These are phyloP conservation scores for Apophysomyces sp. DNA, from an alignment of 371 early-diverging fungal genomes.

Conservation along the genomic window DNA sequence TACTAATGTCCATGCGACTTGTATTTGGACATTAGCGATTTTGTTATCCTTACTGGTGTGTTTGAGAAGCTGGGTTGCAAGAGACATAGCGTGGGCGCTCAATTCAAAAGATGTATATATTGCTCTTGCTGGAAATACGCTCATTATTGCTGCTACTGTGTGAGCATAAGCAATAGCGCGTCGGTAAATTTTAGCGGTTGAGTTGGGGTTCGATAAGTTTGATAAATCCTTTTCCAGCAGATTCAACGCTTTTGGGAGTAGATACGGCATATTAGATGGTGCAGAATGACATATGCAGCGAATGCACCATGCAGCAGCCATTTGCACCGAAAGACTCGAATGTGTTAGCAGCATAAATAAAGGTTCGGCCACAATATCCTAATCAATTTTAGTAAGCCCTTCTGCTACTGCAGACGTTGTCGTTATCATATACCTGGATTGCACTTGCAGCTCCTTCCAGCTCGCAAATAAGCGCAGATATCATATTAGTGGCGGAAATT, in stretches of 20 bases:
- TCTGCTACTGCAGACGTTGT: background rate
- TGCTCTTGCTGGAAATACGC: slow-evolving; percentile 66
- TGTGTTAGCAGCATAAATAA: slow-evolving; percentile 69
- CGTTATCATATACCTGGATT: slow-evolving; percentile 51
- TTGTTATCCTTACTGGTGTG: slow-evolving; percentile 53
- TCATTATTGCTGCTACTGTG: slow-evolving; percentile 70
- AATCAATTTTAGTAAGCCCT: background rate
- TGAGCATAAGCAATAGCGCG: slow-evolving; percentile 66
- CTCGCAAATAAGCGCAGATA: slow-evolving; percentile 71
- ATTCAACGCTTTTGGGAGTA: slow-evolving; percentile 60
- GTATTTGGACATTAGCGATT: slow-evolving; percentile 64
- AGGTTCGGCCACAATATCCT: slow-evolving; percentile 65
- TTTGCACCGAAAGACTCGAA: slow-evolving; percentile 72
- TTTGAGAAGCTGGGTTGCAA: slow-evolving; percentile 75
- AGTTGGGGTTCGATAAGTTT: slow-evolving; percentile 41
- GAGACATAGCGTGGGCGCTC: slow-evolving; percentile 73
- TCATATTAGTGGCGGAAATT: slow-evolving; percentile 71
- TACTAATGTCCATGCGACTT: slow-evolving; percentile 82
- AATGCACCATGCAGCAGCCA: slow-evolving; percentile 75
- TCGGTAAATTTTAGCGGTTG: slow-evolving; percentile 49
- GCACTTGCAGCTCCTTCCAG: slow-evolving; percentile 76
- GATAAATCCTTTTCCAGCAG: slow-evolving; percentile 61
- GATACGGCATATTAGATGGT: slow-evolving; percentile 61
- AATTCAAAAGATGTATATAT: slow-evolving; percentile 77
- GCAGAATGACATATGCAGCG: slow-evolving; percentile 67